phyloP scores from a whole-genome alignment of 306 rosid species.

The Hippophae tibetana region DNA sequence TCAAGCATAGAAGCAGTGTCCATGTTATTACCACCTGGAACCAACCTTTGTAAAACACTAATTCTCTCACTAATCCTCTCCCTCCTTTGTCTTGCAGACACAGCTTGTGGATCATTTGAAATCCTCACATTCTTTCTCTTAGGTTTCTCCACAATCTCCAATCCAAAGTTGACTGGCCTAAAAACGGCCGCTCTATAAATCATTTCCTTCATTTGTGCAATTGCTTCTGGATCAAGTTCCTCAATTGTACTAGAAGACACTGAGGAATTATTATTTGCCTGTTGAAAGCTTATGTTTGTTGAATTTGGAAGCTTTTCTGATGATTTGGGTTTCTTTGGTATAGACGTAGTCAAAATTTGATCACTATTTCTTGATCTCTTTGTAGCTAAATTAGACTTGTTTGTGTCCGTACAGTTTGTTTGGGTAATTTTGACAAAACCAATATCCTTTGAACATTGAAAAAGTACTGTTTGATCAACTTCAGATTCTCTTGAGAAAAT shows the following conservation, averaged over 20 bases:
- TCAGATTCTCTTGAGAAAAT: conserved; percentile 16
- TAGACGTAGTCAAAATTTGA: conserved; percentile 1
- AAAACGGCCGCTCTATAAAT: conserved; percentile 85
- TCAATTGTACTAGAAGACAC: conserved; percentile 29
- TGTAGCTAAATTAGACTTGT: conserved; percentile 18
- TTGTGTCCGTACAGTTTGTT: neutral
- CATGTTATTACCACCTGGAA: conserved; percentile 95
- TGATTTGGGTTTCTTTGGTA: conserved; percentile 49
- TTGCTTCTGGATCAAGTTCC: conserved; percentile 80
- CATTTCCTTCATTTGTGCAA: conserved; percentile 96
- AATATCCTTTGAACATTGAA: conserved; percentile 32
- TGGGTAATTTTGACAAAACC: neutral
- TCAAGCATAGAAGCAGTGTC: conserved; percentile 98
- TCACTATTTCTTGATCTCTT: conserved; percentile 30
- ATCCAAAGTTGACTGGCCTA: conserved; percentile 75
- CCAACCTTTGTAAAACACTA: conserved; percentile 77
- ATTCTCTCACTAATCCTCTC: conserved; percentile 79
- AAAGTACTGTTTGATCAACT: conserved; percentile 13
- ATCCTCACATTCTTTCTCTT: conserved; percentile 81
- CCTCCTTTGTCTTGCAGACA: conserved; percentile 91
- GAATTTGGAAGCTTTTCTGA: conserved; percentile 25
- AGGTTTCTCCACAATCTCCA: conserved; percentile 52
- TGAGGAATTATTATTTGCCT: conserved; percentile 24
- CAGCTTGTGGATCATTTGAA: conserved; percentile 91
- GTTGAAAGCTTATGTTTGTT: conserved; percentile 70